Evolutionary conservation across 352 stramenopile genomes (phyloP), one percentile per base, ranked within the genome.

Genomic region (Phytophthora constricta): DNA sequence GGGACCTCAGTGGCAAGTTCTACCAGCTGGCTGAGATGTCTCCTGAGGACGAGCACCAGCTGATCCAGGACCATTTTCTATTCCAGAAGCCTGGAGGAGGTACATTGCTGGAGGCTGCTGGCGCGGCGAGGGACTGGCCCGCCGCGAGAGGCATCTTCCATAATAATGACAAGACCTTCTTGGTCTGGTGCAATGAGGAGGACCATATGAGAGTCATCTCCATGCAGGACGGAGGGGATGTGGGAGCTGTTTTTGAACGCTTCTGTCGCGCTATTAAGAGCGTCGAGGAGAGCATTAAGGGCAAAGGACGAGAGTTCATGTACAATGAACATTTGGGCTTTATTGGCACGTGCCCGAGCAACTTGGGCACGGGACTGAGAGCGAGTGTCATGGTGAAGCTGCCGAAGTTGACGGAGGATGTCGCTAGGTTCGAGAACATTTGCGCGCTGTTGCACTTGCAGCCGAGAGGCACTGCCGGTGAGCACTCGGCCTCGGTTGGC

Each of bases 321-420:
- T 85, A 89, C 68, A 85, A 83, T 53, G 76, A 90, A 37, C 70
- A 95, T 74, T 81, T 87, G 52, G 80, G 89, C 28, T 97, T 96
- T 69, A 82, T 98, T 27, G 95, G 89, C 48, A 85, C 82, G 20
- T 98, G 90, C 58, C 92, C 92, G 7, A 92, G 87, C 33, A 97
- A 98, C 67, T 69, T 97, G 27, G 92, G 92, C 58, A 97, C 92
- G 23, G 91, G 89, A 0, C 77, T 98, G 58, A 78, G 91, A 47
- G 91, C 92, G 3, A 93, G 77, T 17, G 88, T 98, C 33, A 95
- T 96, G 77, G 91, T 98, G 51, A 93, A 95, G 60, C 69, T 98
- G 37, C 83, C 86, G 41, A 96, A 96, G 50, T 77, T 98, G 49
- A 93, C 79, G 45, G 70, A 84, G 31, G 86, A 96, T 73, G 80